These are phyloP conservation scores for Tricholoma matsutake DNA, from an alignment of 768 basidiomycete species.

Conservation along the genomic window DNA sequence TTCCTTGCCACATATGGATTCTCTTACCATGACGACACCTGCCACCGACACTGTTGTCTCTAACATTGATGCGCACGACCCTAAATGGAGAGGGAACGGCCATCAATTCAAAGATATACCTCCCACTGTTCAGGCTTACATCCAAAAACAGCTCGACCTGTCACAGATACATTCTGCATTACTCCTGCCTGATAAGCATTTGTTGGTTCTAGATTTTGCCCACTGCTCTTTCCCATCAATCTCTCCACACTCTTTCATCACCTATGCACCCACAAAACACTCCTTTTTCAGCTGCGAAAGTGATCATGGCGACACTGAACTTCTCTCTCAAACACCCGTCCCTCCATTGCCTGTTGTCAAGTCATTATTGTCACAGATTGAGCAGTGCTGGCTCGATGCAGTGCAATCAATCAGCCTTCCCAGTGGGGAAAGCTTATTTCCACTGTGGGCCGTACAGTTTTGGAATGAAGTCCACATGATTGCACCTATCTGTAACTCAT, in stretches of 20 bases:
- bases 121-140: neutral
- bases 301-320: neutral
- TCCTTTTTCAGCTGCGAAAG: neutral
- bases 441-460: neutral
- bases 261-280: neutral
- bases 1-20: neutral
- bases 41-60: too few relatives aligned
- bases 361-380: neutral
- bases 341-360: neutral
- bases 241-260: neutral
- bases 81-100: neutral
- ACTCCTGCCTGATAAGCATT: neutral
- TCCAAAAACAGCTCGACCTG: neutral
- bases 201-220: neutral
- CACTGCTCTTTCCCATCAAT: neutral
- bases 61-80: too few relatives aligned
- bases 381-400: conserved; percentile 1
- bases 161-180: neutral
- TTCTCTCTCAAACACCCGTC: neutral
- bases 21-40: too few relatives aligned
- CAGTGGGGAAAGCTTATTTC: neutral
- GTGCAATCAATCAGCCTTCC: neutral
- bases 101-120: neutral
- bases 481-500: neutral
- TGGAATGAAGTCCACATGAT: conserved; percentile 4